Conservation (phyloP, 139 green algal genomes). For the Picochlorum sp. region DNA sequence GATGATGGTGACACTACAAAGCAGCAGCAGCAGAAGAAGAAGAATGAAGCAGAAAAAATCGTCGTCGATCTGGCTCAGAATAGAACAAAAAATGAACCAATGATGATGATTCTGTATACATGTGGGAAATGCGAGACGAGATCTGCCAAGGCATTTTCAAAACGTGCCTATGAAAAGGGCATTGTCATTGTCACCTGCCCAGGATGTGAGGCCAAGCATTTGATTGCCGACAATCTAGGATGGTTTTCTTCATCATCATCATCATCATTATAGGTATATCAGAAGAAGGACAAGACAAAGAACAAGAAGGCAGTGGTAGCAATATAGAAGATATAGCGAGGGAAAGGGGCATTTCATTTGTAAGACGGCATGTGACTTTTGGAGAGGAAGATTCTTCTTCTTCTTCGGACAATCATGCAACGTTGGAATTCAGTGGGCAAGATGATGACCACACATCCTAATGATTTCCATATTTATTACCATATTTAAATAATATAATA, state of each 20-base stretch:
- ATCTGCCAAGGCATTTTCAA: conserved; percentile 45
- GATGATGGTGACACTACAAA: not conserved
- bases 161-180: conserved; percentile 39
- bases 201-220: conserved; percentile 43
- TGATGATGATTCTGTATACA: conserved; percentile 33
- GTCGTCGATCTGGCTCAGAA: not conserved
- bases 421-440: too few relatives aligned
- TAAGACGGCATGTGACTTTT: too few relatives aligned
- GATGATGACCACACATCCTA: too few relatives aligned
- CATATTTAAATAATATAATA: too few relatives aligned
- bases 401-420: too few relatives aligned
- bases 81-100: conserved; percentile 8
- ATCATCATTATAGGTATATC: conserved; percentile 19
- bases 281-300: not conserved
- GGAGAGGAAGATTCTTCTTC: too few relatives aligned
- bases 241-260: conserved; percentile 42
- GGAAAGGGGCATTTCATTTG: too few relatives aligned
- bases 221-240: conserved; percentile 56
- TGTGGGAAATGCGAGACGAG: conserved; percentile 39
- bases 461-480: too few relatives aligned
- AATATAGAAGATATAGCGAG: conserved; percentile 17
- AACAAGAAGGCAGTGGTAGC: not conserved
- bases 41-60: not conserved
- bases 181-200: conserved; percentile 57
- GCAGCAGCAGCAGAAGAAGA: not conserved